Percentiles rank a stretch among this genome's conserved stretches.
These are phyloP conservation scores for Helichrysum umbraculigerum DNA, from an alignment of 129 eudicot species.

Conservation along the genomic window DNA sequence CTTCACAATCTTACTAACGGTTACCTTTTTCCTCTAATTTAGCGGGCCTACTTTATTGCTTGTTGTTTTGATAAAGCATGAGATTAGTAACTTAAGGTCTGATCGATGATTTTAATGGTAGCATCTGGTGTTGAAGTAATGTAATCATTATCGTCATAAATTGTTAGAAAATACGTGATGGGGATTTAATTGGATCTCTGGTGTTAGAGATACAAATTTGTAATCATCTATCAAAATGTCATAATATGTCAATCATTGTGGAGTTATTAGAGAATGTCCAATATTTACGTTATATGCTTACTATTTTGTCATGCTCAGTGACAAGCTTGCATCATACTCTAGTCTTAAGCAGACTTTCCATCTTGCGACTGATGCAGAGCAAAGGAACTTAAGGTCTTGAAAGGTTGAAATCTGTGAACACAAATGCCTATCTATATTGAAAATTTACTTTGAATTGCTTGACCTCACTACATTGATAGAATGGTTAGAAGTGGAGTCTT, in stretches of 20 bases:
- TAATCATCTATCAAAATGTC: conserved; percentile 9
- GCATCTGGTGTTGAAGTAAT: conserved; percentile 11
- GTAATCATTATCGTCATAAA: no score
- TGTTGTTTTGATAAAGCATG: neutral
- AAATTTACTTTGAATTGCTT: neutral
- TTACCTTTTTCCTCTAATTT: neutral
- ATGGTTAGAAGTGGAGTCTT: neutral
- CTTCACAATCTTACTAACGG: conserved; percentile 34
- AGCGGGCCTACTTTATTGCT: neutral
- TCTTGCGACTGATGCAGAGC: neutral
- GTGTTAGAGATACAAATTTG: conserved; percentile 17
- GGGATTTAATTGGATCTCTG: neutral
- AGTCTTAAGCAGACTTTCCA: conserved; percentile 1
- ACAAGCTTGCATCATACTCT: neutral
- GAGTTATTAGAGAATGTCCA: neutral
- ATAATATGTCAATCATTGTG: conserved; percentile 8
- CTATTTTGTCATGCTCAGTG: conserved; percentile 13
- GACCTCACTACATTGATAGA: neutral
- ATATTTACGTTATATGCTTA: neutral
- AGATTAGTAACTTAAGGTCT: neutral
- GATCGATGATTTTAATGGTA: conserved; percentile 3
- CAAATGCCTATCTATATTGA: neutral
- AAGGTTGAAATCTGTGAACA: neutral
- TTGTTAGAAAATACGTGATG: neutral
- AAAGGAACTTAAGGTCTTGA: neutral